Conservation (phyloP, 106 monocot genomes). For the Acanthochlamys bracteata region DNA sequence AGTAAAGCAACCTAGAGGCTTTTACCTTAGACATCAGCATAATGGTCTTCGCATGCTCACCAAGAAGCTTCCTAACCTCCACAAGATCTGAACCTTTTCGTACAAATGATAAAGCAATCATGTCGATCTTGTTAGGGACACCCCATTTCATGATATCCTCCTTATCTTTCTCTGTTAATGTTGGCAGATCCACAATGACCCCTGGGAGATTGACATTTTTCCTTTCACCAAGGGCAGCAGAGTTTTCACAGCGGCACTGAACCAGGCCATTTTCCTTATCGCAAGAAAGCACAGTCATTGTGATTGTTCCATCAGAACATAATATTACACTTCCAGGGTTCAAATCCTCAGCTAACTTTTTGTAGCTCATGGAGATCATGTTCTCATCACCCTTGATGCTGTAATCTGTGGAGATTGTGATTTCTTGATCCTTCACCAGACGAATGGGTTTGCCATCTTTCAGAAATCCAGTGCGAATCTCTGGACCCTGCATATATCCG, state of each 20-base stretch:
- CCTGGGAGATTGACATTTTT: constrained; percentile 71
- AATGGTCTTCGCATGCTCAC: constrained; percentile 45
- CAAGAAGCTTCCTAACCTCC: constrained; percentile 40
- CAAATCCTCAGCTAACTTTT: constrained; percentile 39
- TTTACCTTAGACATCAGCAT: constrained; percentile 59
- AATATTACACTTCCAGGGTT: constrained; percentile 31
- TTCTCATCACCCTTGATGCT: constrained; percentile 43
- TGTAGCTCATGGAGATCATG: constrained; percentile 59
- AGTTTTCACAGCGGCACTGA: constrained; percentile 49
- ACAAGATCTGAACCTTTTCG: constrained; percentile 56
- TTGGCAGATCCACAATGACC: constrained; percentile 53
- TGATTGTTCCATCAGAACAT: constrained; percentile 54
- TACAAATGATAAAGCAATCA: constrained; percentile 56
- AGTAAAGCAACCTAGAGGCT: neutral
- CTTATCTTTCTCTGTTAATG: constrained; percentile 51
- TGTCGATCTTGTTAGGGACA: constrained; percentile 55
- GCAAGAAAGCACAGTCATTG: constrained; percentile 42
- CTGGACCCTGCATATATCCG: constrained; percentile 38
- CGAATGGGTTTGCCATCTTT: constrained; percentile 48
- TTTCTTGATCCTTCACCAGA: constrained; percentile 36
- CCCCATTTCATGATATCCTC: constrained; percentile 60
- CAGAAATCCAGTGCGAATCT: constrained; percentile 55
- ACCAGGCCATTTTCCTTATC: constrained; percentile 29
- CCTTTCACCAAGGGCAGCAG: constrained; percentile 50
- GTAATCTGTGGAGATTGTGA: constrained; percentile 56